Evolutionary conservation across 345 rosid species (phyloP), one percentile per base, ranked within the genome.

Genomic region (Jatropha curcas): DNA sequence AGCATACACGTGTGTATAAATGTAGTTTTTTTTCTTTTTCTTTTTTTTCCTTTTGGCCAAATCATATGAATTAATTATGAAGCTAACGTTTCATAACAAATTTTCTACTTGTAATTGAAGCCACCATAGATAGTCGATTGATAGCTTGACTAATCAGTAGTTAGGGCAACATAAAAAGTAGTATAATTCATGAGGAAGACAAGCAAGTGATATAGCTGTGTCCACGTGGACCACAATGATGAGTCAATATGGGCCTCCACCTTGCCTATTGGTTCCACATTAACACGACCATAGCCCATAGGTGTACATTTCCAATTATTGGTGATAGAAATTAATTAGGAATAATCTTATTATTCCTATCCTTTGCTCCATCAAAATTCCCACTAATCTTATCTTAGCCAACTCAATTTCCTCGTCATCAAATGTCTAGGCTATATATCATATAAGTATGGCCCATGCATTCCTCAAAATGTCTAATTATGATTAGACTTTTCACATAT

Each of bases 161-260:
- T 59, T 31, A 45, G 59, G 61, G 76, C n/a, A 55, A 60, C 62
- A 55, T 27, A 2, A 57, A 17, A 27, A 11, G 60, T 25, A 51
- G 64, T 63, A 27, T 73, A n/a, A n/a, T n/a, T n/a, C n/a, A n/a
- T 30, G 76, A 56, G 60, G 79, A 70, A 71, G 88, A 82, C 78
- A 80, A 60, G 72, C 14, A n/a, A 75, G 70, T 73, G 28, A 51
- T 31, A 41, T 4, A 71, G 73, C 56, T 25, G 61, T 43, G 43
- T 64, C 37, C 13, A 35, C 46, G 39, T 27, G 45, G 22, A 70
- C 39, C 48, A 55, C 60, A 24, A 52, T 20, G 10, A 27, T 19
- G 55, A 22, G 65, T n/a, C 59, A 74, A 46, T 22, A 27, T 73
- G 78, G 66, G 69, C 76, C 82, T 73, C 76, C 65, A 39, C 73